phyloP scores from a whole-genome alignment of 2,329 filamentous ascomycete species.

The Rhynchosporium agropyri region DNA sequence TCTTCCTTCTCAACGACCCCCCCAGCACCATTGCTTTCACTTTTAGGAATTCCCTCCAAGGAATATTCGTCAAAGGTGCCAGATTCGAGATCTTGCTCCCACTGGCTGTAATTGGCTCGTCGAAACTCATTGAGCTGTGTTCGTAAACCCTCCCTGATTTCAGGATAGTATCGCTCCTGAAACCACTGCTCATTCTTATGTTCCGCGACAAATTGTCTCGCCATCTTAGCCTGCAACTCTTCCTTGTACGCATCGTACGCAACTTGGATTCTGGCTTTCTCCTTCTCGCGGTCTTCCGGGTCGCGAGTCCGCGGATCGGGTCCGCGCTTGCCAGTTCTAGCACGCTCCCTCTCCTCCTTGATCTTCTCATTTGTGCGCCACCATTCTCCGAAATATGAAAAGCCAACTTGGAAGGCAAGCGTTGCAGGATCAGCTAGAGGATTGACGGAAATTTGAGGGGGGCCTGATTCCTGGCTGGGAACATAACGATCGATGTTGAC shows the following conservation, averaged over 20 bases:
- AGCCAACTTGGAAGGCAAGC: slow-evolving; percentile 78
- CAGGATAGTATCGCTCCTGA: slow-evolving; percentile 87
- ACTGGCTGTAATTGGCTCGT: slow-evolving; percentile 76
- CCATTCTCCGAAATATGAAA: slow-evolving; percentile 86
- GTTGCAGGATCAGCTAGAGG: slow-evolving; percentile 72
- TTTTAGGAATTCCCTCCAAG: slow-evolving; percentile 90
- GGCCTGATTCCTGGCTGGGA: slow-evolving; percentile 65
- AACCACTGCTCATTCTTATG: slow-evolving; percentile 99
- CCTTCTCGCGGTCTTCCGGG: slow-evolving; percentile 75
- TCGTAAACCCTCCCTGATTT: slow-evolving; percentile 75
- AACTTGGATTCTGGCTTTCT: slow-evolving; percentile 75
- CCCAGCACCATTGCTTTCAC: slow-evolving; percentile 83
- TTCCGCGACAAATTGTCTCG: slow-evolving; percentile 83
- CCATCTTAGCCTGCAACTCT: slow-evolving; percentile 75
- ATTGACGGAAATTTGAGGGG: slow-evolving; percentile 59
- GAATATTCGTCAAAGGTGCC: slow-evolving; percentile 94
- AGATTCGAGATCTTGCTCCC: slow-evolving; percentile 83
- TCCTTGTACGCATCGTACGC: slow-evolving; percentile 70
- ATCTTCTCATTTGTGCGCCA: slow-evolving; percentile 82
- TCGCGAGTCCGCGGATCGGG: slow-evolving; percentile 61
- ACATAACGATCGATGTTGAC: slow-evolving; percentile 85
- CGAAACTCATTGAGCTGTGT: slow-evolving; percentile 79
- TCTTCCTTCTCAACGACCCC: slow-evolving; percentile 92
- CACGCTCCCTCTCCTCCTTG: slow-evolving; percentile 77
- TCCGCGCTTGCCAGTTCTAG: slow-evolving; percentile 70